Base-by-base conservation (phyloP, 371 early-diverging fungal species). In the Blakeslea trispora region DNA sequence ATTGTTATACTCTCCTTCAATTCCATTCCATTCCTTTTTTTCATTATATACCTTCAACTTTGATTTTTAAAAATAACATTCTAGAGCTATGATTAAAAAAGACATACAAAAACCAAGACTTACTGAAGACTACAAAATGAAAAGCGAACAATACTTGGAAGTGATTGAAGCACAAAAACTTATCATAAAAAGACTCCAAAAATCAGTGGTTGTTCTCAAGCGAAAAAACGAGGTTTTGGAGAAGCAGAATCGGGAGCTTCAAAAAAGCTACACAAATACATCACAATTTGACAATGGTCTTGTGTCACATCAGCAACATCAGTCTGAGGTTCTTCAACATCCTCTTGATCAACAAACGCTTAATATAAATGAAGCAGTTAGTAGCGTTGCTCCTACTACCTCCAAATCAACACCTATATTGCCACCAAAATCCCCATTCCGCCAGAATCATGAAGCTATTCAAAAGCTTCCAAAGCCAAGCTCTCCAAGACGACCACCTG, bases 61-160 rank as follows among this genome's bases (percentile, higher is more conserved):
- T n/a, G n/a, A n/a, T n/a, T n/a, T n/a, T n/a, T n/a, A n/a, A n/a
- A n/a, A n/a, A n/a, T n/a, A n/a, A n/a, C n/a, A n/a, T n/a, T n/a
- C n/a, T n/a, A n/a, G 7, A 7, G 7, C 28, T 28, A 31, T 28
- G 31, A 47, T 28, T 7, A 23, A 18, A 47, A 47, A 18, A 17
- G 28, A 47, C 15, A 24, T 6, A 11, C n/a, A 14, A 4, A 14
- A 37, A 7, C 40, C 23, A 14, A 41, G 17, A 3, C 1, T 31
- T 0, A 48, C 31, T 5, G 47, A 56, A 31, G 49, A 57, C 23
- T 53, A 48, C n/a, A 52, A 51, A 37, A 18, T 39, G n/a, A 90
- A 93, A 62, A 92, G 91, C 52, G 89, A 88, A 21, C 86, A 88
- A 64, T 81, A 94, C 34, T 91, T 91, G 89, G 89, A 84, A 65